Evolutionary conservation across 2,329 filamentous ascomycete genomes (phyloP).

Genomic region (Calonectria hongkongensis): DNA sequence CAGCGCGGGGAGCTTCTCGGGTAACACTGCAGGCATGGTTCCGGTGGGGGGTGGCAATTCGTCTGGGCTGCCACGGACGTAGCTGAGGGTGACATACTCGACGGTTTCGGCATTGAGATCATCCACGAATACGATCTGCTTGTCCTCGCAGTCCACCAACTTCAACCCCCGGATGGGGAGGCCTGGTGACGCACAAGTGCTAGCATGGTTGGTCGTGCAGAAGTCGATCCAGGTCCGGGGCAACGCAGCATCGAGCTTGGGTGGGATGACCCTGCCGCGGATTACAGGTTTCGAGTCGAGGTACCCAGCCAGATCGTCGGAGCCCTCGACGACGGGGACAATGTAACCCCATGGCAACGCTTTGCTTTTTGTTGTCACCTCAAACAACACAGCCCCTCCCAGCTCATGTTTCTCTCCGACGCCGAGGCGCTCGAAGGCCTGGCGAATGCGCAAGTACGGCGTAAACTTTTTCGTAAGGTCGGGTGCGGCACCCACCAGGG

Average conservation of each 20-base stretch:
- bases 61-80: conserved; percentile 55
- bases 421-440: conserved; percentile 62
- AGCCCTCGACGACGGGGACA: conserved; percentile 55
- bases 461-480: conserved; percentile 60
- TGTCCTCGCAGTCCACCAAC: conserved; percentile 58
- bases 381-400: conserved; percentile 59
- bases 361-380: conserved; percentile 61
- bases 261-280: conserved; percentile 58
- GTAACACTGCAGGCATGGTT: conserved; percentile 45
- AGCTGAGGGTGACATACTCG: conserved; percentile 61
- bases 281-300: conserved; percentile 49
- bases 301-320: conserved; percentile 50
- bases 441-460: conserved; percentile 62
- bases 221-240: conserved; percentile 60
- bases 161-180: conserved; percentile 54
- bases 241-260: conserved; percentile 55
- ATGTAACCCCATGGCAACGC: conserved; percentile 62
- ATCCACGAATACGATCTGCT: conserved; percentile 55
- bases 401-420: conserved; percentile 61
- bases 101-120: conserved; percentile 49
- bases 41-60: conserved; percentile 43
- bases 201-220: conserved; percentile 57
- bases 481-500: conserved; percentile 56
- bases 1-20: conserved; percentile 54
- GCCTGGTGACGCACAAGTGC: conserved; percentile 48